Base-by-base conservation (phyloP, 139 green algal genomes). In the Chlorella sorokiniana region DNA sequence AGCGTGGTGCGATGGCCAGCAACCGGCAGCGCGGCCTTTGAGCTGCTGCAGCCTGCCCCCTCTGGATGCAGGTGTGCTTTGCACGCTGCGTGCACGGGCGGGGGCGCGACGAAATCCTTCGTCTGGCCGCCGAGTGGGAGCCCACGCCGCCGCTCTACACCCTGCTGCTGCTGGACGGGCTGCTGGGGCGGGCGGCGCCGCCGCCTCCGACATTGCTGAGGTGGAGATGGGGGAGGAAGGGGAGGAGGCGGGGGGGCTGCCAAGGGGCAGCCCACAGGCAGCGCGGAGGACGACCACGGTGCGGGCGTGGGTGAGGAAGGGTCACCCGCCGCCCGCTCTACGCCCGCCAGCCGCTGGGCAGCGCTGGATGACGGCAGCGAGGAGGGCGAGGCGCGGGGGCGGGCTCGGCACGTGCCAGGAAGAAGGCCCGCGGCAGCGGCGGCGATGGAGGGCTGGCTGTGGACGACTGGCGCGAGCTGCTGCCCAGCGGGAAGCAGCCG, bases 211-310 rank as follows among this genome's bases (percentile, higher is more conserved):
- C 44, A 92, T 92, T 69, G 52, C 76, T 9, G 89, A 93, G 52
- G 90, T 91, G 48, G 90, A 93, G 11, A 93, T 93, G 90, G 86
- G 48, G 48, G 62, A 75, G 29, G 64, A 82, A 0, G 81, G 73
- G 4, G 81, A 78, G 25, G 81, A 61, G 45, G 71, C 10, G 68
- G 41, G 22, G 9, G 20, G 20, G 38, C 29, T 2, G 70, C 44
- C 33, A 74, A 14, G 67, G 8, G 48, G 31, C 72, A 31, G 72
- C 72, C 27, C 52, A 38, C 14, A 6, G 51, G 71, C 31, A 23
- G 48, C 33, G 45, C 8, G 16, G n/a, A 35, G 1, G 71, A 11
- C 33, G 35, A 22, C 33, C 48, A 63, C 31, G 33, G 65, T 37
- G 37, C 35, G 18, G 33, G 65, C 65, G 65, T 18, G 0, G 48